Percentiles rank a stretch among this genome's conserved stretches.
Conservation (phyloP, 1,284 basidiomycete species). For the Moesziomyces antarcticus region DNA sequence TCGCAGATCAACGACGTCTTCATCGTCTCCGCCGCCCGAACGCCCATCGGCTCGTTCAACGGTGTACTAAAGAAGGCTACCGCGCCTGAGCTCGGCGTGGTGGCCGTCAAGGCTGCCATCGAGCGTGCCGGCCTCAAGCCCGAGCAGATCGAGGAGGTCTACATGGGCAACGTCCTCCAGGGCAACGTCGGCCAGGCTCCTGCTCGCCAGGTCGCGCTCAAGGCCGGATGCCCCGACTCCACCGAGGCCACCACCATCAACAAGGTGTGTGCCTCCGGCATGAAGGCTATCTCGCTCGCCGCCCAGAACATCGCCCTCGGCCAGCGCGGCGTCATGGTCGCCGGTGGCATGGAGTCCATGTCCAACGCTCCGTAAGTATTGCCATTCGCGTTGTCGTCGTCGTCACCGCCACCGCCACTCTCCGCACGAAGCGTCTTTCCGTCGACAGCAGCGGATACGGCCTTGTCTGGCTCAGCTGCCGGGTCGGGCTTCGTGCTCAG, state of each 20-base stretch:
- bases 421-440: not conserved
- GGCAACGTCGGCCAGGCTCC: constrained; percentile 69
- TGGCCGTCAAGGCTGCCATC: constrained; percentile 84
- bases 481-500: not conserved
- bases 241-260: constrained; percentile 99
- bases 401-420: constrained; percentile 8
- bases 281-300: constrained; percentile 70
- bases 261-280: constrained; percentile 72
- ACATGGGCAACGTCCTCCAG: constrained; percentile 82
- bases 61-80: constrained; percentile 87
- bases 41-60: constrained; percentile 92
- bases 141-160: constrained; percentile 88
- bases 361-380: constrained; percentile 68
- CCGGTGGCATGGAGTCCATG: constrained; percentile 71
- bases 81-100: constrained; percentile 87
- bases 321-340: constrained; percentile 69
- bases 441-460: not conserved
- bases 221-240: constrained; percentile 83
- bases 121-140: constrained; percentile 84
- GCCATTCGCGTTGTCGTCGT: not conserved
- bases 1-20: constrained; percentile 75
- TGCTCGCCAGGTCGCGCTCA: constrained; percentile 74
- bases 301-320: constrained; percentile 70
- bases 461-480: not conserved
- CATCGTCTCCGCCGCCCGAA: constrained; percentile 93